Percentiles rank a stretch among this genome's conserved stretches.
Evolutionary conservation across 129 eudicot species (phyloP).

Genomic region (Artemisia annua): DNA sequence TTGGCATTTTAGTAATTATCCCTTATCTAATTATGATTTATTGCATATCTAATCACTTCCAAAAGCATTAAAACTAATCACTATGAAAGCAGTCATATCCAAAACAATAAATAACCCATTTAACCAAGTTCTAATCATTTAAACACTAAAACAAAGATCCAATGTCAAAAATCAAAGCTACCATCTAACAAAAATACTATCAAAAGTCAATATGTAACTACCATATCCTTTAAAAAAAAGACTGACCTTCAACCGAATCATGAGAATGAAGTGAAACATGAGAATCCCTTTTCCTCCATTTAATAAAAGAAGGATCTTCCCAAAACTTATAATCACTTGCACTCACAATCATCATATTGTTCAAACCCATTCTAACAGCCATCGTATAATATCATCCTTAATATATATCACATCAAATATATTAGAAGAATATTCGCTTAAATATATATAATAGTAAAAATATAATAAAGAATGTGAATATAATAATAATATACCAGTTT

Average conservation of each 20-base stretch:
- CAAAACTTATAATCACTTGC: conserved; percentile 57
- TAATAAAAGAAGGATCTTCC: conserved; percentile 88
- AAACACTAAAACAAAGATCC: background rate
- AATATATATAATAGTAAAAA: background rate
- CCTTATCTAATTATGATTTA: too few relatives aligned
- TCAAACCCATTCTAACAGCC: conserved; percentile 34
- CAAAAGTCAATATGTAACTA: conserved; percentile 15
- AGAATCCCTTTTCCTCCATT: conserved; percentile 97
- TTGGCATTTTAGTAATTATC: too few relatives aligned
- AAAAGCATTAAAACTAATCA: background rate
- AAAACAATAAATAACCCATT: background rate
- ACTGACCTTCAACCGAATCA: conserved; percentile 82
- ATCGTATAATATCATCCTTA: conserved; percentile 8
- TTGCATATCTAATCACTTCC: too few relatives aligned
- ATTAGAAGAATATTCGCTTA: background rate
- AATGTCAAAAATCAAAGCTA: conserved; percentile 2
- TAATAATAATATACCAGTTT: conserved; percentile 18
- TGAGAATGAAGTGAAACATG: conserved; percentile 92
- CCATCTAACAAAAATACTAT: background rate
- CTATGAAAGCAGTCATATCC: background rate
- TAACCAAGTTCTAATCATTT: background rate
- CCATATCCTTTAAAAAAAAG: background rate
- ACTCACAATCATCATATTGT: conserved; percentile 27
- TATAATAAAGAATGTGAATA: background rate
- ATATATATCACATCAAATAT: background rate